Evolutionary conservation across 441 rosid genomes (phyloP).

Genomic region (Pelargonium australe): DNA sequence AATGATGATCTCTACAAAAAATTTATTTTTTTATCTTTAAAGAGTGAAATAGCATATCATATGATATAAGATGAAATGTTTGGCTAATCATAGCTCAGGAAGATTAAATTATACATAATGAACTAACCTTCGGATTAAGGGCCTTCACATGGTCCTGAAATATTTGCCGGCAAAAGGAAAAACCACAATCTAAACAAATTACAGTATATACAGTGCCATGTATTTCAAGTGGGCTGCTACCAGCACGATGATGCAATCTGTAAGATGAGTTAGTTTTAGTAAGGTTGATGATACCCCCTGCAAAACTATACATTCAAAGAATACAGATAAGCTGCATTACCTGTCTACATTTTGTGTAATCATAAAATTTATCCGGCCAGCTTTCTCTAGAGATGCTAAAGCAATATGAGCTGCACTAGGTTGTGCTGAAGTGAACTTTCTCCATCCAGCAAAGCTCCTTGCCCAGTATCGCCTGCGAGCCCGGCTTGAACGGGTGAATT

Average conservation of each 20-base stretch:
- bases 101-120: background rate
- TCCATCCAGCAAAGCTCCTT: conserved; percentile 96
- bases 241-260: conserved; percentile 87
- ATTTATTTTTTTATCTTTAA: too few relatives aligned
- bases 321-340: conserved; percentile 24
- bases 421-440: conserved; percentile 64
- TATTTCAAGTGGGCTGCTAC: conserved; percentile 77
- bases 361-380: conserved; percentile 60
- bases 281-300: background rate
- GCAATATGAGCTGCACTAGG: conserved; percentile 70
- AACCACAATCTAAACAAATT: conserved; percentile 64
- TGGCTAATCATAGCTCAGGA: conserved; percentile 2
- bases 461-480: conserved; percentile 90
- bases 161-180: conserved; percentile 42
- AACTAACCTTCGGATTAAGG: conserved; percentile 76
- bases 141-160: conserved; percentile 75
- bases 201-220: conserved; percentile 83
- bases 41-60: too few relatives aligned
- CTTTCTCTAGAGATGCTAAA: conserved; percentile 68
- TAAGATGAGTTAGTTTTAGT: conserved; percentile 16
- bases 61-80: background rate
- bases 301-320: conserved; percentile 16
- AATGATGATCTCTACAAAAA: background rate
- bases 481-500: conserved; percentile 55
- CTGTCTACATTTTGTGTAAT: conserved; percentile 91